Conservation (phyloP, 2,329 filamentous ascomycete genomes). For the Cercospora sp. region DNA sequence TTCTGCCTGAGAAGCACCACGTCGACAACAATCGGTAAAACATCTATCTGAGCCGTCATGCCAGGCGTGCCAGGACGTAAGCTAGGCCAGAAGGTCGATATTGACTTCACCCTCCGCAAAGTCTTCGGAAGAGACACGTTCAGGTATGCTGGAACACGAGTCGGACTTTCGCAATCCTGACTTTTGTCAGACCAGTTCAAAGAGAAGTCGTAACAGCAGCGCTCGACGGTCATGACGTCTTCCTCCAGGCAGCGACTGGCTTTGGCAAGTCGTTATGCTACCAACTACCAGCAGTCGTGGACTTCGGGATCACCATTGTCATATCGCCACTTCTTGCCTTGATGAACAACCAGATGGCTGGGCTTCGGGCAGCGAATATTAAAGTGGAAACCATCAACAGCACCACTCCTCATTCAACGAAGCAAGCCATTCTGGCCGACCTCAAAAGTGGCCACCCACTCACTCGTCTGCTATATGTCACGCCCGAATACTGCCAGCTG, state of each 20-base stretch:
- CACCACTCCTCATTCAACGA: conserved; percentile 67
- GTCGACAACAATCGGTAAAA: background rate
- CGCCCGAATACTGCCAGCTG: conserved; percentile 80
- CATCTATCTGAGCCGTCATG: conserved; percentile 24
- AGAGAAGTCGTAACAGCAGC: conserved; percentile 84
- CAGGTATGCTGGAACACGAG: conserved; percentile 28
- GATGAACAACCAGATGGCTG: conserved; percentile 93
- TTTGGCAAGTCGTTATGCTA: conserved; percentile 95
- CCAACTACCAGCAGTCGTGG: conserved; percentile 84
- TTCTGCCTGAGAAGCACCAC: background rate
- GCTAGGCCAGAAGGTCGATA: conserved; percentile 37
- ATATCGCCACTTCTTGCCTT: conserved; percentile 85
- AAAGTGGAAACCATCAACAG: conserved; percentile 85
- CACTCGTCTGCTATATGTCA: conserved; percentile 85
- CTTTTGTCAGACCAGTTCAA: conserved; percentile 67
- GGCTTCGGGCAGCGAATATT: conserved; percentile 71
- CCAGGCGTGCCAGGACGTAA: conserved; percentile 28
- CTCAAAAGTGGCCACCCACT: conserved; percentile 83
- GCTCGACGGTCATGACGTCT: conserved; percentile 83
- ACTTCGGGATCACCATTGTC: conserved; percentile 86
- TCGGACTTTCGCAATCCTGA: background rate
- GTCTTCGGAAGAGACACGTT: conserved; percentile 41
- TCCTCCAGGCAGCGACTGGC: conserved; percentile 84
- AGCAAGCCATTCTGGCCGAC: conserved; percentile 71
- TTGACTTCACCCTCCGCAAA: conserved; percentile 42